These are phyloP conservation scores for Didymella glomerata DNA, from an alignment of 2,329 filamentous ascomycete species.

Conservation along the genomic window DNA sequence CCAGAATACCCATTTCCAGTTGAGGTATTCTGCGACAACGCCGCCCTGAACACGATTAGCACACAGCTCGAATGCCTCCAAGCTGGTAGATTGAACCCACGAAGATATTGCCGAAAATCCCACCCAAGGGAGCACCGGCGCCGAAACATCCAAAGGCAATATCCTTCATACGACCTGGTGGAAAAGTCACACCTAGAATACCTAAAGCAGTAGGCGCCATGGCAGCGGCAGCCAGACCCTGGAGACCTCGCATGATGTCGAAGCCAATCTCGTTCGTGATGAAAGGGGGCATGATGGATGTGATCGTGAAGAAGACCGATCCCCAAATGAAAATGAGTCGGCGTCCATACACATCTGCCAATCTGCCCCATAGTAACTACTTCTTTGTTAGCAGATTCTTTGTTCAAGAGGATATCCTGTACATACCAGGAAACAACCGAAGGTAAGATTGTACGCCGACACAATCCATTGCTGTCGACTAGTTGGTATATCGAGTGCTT, in stretches of 20 bases:
- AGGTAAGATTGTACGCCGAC: slow-evolving; percentile 70
- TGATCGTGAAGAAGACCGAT: slow-evolving; percentile 68
- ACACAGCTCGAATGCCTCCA: not conserved
- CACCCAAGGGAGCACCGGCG: slow-evolving; percentile 71
- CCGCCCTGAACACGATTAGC: slow-evolving; percentile 56
- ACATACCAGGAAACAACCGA: slow-evolving; percentile 68
- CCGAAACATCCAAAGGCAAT: slow-evolving; percentile 66
- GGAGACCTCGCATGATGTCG: slow-evolving; percentile 70
- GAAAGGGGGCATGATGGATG: slow-evolving; percentile 69
- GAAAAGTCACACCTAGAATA: slow-evolving; percentile 73
- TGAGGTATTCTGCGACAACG: slow-evolving; percentile 66
- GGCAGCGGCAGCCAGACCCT: slow-evolving; percentile 72
- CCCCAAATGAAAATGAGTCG: slow-evolving; percentile 71
- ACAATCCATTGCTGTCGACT: slow-evolving; percentile 71
- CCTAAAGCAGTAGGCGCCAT: slow-evolving; percentile 77
- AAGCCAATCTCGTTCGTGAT: slow-evolving; percentile 73
- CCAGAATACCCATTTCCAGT: slow-evolving; percentile 56
- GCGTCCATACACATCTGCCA: slow-evolving; percentile 73
- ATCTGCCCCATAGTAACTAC: slow-evolving; percentile 69
- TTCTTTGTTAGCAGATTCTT: not conserved
- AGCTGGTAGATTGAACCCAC: slow-evolving; percentile 15
- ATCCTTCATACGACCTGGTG: slow-evolving; percentile 73
- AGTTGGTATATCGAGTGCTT: slow-evolving; percentile 64
- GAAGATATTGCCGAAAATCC: slow-evolving; percentile 70
- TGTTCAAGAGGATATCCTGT: not conserved